These are phyloP conservation scores for Ustilago bromivora DNA, from an alignment of 1,284 basidiomycete species.

Conservation along the genomic window DNA sequence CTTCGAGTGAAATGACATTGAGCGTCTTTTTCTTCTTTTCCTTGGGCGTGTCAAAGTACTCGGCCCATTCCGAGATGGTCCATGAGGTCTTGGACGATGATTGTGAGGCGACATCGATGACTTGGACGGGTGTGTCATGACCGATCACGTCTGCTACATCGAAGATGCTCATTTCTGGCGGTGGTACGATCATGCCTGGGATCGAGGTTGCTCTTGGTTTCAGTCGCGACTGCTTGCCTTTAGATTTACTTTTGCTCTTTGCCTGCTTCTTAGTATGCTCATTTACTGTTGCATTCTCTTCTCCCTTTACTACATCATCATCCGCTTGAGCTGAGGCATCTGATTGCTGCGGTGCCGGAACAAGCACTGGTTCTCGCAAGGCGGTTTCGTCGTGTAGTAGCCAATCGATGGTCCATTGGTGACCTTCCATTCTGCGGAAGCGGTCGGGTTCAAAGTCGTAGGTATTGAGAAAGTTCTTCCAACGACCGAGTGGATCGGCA, in stretches of 20 bases:
- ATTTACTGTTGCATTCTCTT: neutral
- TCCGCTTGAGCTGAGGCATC: neutral
- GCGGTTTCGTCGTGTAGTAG: constrained; percentile 42
- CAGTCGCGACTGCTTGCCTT: constrained; percentile 23
- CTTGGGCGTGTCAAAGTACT: constrained; percentile 81
- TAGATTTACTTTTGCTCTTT: neutral
- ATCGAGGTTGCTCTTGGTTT: constrained; percentile 38
- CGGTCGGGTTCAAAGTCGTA: constrained; percentile 39
- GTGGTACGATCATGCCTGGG: constrained; percentile 81
- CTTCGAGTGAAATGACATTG: constrained; percentile 89
- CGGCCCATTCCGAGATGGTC: constrained; percentile 89
- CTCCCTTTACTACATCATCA: neutral
- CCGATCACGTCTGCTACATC: constrained; percentile 84
- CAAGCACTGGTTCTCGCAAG: constrained; percentile 46
- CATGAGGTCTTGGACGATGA: constrained; percentile 73
- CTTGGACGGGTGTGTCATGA: constrained; percentile 57
- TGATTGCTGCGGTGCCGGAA: constrained; percentile 25
- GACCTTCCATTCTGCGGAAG: constrained; percentile 47
- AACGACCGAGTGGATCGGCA: constrained; percentile 56
- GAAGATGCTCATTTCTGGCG: constrained; percentile 76
- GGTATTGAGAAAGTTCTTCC: constrained; percentile 45
- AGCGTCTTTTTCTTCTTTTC: constrained; percentile 76
- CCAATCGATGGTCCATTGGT: constrained; percentile 60
- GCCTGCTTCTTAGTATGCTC: neutral
- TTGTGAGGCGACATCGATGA: constrained; percentile 70